Evolutionary conservation across 805 yeast species (phyloP).

Genomic region (Yamadazyma endophytica): DNA sequence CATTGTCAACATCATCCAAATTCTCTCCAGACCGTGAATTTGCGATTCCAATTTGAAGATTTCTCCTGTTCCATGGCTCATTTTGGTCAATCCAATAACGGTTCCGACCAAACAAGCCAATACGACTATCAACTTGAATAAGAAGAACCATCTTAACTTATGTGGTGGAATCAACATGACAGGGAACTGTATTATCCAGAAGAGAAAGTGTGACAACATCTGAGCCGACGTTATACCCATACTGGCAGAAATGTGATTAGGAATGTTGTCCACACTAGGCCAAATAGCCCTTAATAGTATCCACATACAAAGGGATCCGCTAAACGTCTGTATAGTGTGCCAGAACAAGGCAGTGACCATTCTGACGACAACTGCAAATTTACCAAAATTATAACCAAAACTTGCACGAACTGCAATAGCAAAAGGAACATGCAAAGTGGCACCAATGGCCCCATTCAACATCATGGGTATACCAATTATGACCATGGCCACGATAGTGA

Average conservation of each 20-base stretch:
- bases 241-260: slow-evolving; percentile 20
- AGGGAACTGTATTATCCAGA: slow-evolving; percentile 26
- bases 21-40: slow-evolving; percentile 16
- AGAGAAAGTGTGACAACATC: slow-evolving; percentile 28
- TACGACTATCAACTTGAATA: slow-evolving; percentile 23
- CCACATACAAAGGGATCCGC: slow-evolving; percentile 23
- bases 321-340: slow-evolving; percentile 20
- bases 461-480: slow-evolving; percentile 16
- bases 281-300: slow-evolving; percentile 21
- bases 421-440: slow-evolving; percentile 30
- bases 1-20: slow-evolving; percentile 20
- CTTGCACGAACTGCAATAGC: slow-evolving; percentile 28
- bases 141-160: slow-evolving; percentile 29
- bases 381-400: slow-evolving; percentile 26
- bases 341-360: slow-evolving; percentile 26
- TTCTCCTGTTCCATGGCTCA: slow-evolving; percentile 9
- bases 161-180: slow-evolving; percentile 27
- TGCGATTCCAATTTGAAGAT: slow-evolving; percentile 6
- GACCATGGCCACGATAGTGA: slow-evolving; percentile 19
- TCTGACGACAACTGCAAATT: slow-evolving; percentile 25
- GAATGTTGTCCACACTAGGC: slow-evolving; percentile 18
- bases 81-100: slow-evolving; percentile 8
- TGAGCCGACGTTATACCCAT: slow-evolving; percentile 19
- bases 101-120: slow-evolving; percentile 9
- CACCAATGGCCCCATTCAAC: slow-evolving; percentile 26